Conservation (phyloP, 2,329 filamentous ascomycete species). For the Tolypocladium endophyticum region DNA sequence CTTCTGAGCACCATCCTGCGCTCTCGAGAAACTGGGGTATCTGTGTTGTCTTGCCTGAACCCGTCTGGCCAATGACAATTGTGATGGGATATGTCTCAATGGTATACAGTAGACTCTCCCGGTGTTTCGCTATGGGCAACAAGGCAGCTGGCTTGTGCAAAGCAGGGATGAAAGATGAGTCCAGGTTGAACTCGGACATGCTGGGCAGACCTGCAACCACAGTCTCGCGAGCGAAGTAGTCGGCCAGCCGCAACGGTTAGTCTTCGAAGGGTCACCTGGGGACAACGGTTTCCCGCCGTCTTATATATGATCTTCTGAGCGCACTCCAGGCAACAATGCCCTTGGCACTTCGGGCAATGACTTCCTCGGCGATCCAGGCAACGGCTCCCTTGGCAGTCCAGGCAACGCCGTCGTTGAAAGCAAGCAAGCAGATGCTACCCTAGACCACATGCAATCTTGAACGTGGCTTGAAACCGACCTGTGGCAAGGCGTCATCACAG, state of each 20-base stretch:
- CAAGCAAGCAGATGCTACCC: background rate
- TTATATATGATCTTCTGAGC: background rate
- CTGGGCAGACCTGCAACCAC: background rate
- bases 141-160: slow-evolving; percentile 77
- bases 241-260: background rate
- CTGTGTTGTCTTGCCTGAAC: slow-evolving; percentile 92
- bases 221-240: background rate
- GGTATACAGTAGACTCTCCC: slow-evolving; percentile 69
- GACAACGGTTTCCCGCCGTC: background rate
- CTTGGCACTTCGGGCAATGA: no score
- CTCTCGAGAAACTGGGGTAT: slow-evolving; percentile 84
- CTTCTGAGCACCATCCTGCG: slow-evolving; percentile 79
- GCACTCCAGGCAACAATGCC: background rate
- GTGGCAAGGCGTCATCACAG: slow-evolving; percentile 1
- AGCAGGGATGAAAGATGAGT: slow-evolving; percentile 60
- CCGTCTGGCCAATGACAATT: slow-evolving; percentile 87
- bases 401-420: background rate
- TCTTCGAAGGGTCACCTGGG: background rate
- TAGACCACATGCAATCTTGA: background rate
- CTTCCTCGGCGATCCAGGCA: no score
- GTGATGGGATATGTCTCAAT: slow-evolving; percentile 78
- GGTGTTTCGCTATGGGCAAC: slow-evolving; percentile 78
- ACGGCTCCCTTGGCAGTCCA: no score
- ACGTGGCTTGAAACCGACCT: background rate
- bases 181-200: slow-evolving; percentile 48